These are phyloP conservation scores for Castanea sativa DNA, from an alignment of 306 rosid species.

Conservation along the genomic window DNA sequence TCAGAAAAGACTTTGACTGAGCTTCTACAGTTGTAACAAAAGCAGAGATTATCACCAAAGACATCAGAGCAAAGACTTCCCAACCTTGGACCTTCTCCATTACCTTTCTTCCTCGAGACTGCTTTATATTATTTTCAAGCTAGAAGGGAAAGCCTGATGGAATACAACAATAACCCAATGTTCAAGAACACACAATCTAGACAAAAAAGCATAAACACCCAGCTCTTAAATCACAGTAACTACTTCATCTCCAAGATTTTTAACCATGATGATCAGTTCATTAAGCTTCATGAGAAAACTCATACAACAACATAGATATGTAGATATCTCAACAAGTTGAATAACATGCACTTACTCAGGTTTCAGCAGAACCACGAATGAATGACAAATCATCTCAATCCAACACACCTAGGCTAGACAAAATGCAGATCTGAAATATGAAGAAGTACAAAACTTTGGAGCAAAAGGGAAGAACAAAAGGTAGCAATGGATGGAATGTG, in stretches of 20 bases:
- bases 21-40: constrained; percentile 44
- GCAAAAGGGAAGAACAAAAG: background rate
- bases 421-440: constrained; percentile 48
- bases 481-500: constrained; percentile 28
- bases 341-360: constrained; percentile 34
- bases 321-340: background rate
- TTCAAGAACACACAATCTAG: constrained; percentile 10
- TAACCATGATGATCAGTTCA: constrained; percentile 20
- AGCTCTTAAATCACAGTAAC: constrained; percentile 30
- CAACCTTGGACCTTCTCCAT: constrained; percentile 47
- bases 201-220: constrained; percentile 20
- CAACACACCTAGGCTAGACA: constrained; percentile 22
- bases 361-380: background rate
- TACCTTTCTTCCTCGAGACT: constrained; percentile 19
- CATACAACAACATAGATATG: background rate
- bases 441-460: background rate
- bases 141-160: constrained; percentile 20
- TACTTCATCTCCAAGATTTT: constrained; percentile 22
- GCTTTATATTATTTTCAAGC: constrained; percentile 3
- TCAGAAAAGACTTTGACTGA: constrained; percentile 53
- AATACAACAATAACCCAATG: constrained; percentile 14
- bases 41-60: constrained; percentile 37
- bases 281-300: constrained; percentile 15
- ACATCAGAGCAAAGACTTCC: constrained; percentile 28
- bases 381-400: constrained; percentile 15